Evolutionary conservation across 441 rosid genomes (phyloP).

Genomic region (Arabidopsis lyrata): DNA sequence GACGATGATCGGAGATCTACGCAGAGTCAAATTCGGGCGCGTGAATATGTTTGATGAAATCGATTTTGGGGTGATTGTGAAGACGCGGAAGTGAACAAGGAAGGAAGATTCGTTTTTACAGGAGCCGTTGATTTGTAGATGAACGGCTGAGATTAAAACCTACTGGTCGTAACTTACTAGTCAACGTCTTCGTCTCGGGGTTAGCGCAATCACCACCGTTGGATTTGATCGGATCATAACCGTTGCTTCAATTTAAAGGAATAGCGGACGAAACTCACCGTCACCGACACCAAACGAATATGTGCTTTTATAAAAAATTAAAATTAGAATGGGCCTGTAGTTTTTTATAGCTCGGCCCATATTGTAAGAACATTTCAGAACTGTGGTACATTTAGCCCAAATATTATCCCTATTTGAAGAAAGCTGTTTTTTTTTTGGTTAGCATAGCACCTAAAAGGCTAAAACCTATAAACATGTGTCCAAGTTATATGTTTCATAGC

Average conservation of each 20-base stretch:
- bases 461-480: too few relatives aligned
- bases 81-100: background rate
- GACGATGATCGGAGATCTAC: conserved; percentile 39
- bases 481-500: too few relatives aligned
- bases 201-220: conserved; percentile 42
- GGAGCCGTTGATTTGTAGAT: conserved; percentile 12
- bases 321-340: background rate
- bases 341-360: background rate
- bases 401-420: background rate
- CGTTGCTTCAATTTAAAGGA: conserved; percentile 40
- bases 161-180: background rate
- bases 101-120: conserved; percentile 28
- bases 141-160: conserved; percentile 28
- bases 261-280: conserved; percentile 29
- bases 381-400: background rate
- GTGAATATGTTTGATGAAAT: conserved; percentile 8
- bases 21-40: conserved; percentile 45
- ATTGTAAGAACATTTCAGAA: background rate
- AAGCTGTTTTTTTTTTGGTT: too few relatives aligned
- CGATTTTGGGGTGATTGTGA: conserved; percentile 6
- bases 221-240: conserved; percentile 27
- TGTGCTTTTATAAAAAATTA: background rate
- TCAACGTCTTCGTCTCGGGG: conserved; percentile 33
- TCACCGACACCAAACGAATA: conserved; percentile 28
- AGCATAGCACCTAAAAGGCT: too few relatives aligned